Evolutionary conservation across 345 rosid species (phyloP).

Genomic region (Aurinia saxatilis): DNA sequence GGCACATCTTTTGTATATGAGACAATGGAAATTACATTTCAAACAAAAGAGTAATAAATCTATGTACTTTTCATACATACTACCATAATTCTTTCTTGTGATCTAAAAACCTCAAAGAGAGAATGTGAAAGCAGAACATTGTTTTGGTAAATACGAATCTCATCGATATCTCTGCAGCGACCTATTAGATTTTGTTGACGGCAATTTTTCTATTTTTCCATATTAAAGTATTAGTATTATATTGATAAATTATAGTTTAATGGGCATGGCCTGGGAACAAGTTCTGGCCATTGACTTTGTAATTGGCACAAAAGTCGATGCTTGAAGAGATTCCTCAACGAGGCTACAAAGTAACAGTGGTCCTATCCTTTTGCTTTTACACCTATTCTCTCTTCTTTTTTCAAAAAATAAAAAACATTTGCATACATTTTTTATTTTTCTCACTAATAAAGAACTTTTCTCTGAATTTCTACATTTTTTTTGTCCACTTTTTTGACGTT

Average conservation of each 20-base stretch:
- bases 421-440: not conserved
- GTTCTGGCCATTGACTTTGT: conserved; percentile 61
- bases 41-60: not conserved
- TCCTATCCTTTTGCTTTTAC: conserved; percentile 34
- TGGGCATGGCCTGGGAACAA: conserved; percentile 33
- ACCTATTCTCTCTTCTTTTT: conserved; percentile 6
- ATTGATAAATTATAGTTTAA: not conserved
- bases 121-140: conserved; percentile 5
- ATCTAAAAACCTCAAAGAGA: not conserved
- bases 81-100: not conserved
- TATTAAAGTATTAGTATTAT: not conserved
- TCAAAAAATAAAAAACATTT: no score
- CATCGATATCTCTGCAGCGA: conserved; percentile 17
- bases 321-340: conserved; percentile 61
- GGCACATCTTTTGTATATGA: not conserved
- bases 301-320: conserved; percentile 28
- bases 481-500: not conserved
- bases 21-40: no score
- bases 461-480: not conserved
- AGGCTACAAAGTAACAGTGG: conserved; percentile 35
- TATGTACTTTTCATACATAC: not conserved
- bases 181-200: conserved; percentile 1
- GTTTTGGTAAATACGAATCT: conserved; percentile 2
- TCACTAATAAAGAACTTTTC: not conserved
- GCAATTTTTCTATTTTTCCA: not conserved